Base-by-base conservation (phyloP, 192 early-diverging fungal species). In the Backusella parvicylindrica region DNA sequence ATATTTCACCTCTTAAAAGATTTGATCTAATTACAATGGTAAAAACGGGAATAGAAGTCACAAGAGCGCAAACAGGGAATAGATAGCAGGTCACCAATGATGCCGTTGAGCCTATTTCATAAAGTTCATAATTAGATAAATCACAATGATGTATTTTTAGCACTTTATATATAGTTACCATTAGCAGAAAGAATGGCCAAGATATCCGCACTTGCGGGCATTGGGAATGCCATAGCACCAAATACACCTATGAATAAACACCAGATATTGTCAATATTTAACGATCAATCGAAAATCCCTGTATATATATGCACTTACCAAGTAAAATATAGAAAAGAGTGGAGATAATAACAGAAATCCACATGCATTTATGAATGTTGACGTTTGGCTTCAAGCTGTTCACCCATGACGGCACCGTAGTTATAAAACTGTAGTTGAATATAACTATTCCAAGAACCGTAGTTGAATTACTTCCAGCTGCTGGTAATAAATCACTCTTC, bases 381-480 rank as follows among this genome's bases (percentile, higher is more conserved):
- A 94, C 92, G 23, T 77, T 75, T 38, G 81, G 78, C 72, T 88
- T 82, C 72, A 78, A 32, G 18, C 72, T 73, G 38, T 78, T 78
- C 13, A 78, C 72, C 77, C 77, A 78, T 7, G 71, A 78, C 9
- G 77, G 77, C 47, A 87, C 65, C 0, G 91, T 91, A 32, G 89
- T 91, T 23, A 91, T 89, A 64, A 91, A 85, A 11, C 89, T 87
- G 65, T 86, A 94, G 72, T 92, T 94, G 63, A 92, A 93, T 38
- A 94, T 82, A 26, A 93, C 88, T 23, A 83, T 86, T 5, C 91
- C 91, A 38, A 94, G 79, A 1, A 89, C 86, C 33, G 75, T 79
- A 6, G 84, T 83, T 9, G 84, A 43, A 72, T 90, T 80, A 9
- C 32, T 21, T 8, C 90, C 91, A 6, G 90, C 26, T 11, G 84